A percentile compares a stretch with the other conserved stretches of the same genome.
Evolutionary conservation across 768 basidiomycete genomes (phyloP).

Genomic region (Trametes meyenii): DNA sequence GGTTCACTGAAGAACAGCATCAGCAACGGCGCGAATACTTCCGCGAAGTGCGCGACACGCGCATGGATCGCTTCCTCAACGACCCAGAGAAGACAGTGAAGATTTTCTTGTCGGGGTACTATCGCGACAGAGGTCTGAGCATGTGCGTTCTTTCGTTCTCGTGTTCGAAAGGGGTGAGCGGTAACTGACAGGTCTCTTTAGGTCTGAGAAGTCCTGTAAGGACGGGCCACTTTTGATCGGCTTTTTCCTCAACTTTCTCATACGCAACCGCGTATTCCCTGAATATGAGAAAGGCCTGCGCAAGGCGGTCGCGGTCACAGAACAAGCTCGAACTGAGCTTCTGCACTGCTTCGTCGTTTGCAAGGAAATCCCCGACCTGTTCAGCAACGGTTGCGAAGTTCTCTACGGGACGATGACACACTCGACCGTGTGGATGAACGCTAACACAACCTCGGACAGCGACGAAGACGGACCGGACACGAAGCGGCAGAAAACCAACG

Average conservation of each 20-base stretch:
- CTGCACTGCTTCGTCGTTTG: slow-evolving; percentile 51
- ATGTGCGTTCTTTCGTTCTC: slow-evolving; percentile 49
- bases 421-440: slow-evolving; percentile 9
- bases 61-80: slow-evolving; percentile 54
- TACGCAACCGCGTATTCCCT: slow-evolving; percentile 56
- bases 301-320: slow-evolving; percentile 47
- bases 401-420: slow-evolving; percentile 47
- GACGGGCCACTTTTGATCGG: slow-evolving; percentile 55
- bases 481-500: slow-evolving; percentile 31
- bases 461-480: slow-evolving; percentile 34
- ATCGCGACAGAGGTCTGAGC: slow-evolving; percentile 66
- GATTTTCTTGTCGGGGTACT: slow-evolving; percentile 73
- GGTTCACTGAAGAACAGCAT: slow-evolving; percentile 19
- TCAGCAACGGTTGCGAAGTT: slow-evolving; percentile 50
- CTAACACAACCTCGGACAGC: slow-evolving; percentile 11
- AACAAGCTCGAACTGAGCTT: slow-evolving; percentile 51
- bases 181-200: slow-evolving; percentile 25
- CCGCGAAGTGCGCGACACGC: slow-evolving; percentile 29
- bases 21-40: slow-evolving; percentile 25
- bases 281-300: slow-evolving; percentile 55
- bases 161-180: slow-evolving; percentile 1
- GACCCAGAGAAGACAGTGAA: slow-evolving; percentile 60
- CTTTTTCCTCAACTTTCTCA: slow-evolving; percentile 65
- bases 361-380: slow-evolving; percentile 49
- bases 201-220: slow-evolving; percentile 49